Evolutionary conservation across 495 filamentous ascomycete species (phyloP), one percentile per base, ranked within the genome.

Genomic region (Aspergillus affinis): DNA sequence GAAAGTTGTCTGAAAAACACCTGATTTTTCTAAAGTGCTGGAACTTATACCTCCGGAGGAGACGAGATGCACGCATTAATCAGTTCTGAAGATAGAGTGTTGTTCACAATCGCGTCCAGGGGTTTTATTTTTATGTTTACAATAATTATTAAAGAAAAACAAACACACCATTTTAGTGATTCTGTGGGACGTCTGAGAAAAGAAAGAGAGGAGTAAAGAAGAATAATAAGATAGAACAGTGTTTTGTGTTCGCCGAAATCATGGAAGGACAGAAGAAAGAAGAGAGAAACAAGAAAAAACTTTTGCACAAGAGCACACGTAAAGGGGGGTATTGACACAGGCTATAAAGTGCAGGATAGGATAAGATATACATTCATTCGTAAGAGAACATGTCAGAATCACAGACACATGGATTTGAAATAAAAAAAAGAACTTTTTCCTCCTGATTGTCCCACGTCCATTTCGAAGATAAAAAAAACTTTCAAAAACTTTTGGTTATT

Each of bases 251-350:
- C 19, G 26, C 48, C 26, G 18, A 21, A 10, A 15, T 50, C 15
- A 0, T 17, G 18, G 32, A 49, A 51, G 44, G 21, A 30, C 8
- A 56, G 36, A 49, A 32, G 50, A 55, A 41, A 55, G 41, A 32
- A 55, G 48, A 41, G 50, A 49, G 41, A 18, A 52, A 27, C 26
- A 52, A 27, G 8, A n/a, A 54, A n/a, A n/a, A 54, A 45, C 30
- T 55, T 45, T 55, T 45, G 36, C 17, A 23, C 17, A n/a, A 55
- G 19, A 46, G 27, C 20, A 54, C 41, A 54, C 21, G 29, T 29
- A 51, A 26, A 66, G 55, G 54, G 71, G 71, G 69, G 72, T 74
- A 74, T 72, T 72, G 61, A 70, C 71, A 72, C 67, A 70, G 70
- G 69, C 65, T 66, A 64, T 59, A 55, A 55, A 55, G 52, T 19